phyloP scores from a whole-genome alignment of 768 basidiomycete species.

The Rhodotorula sphaerocarpa region DNA sequence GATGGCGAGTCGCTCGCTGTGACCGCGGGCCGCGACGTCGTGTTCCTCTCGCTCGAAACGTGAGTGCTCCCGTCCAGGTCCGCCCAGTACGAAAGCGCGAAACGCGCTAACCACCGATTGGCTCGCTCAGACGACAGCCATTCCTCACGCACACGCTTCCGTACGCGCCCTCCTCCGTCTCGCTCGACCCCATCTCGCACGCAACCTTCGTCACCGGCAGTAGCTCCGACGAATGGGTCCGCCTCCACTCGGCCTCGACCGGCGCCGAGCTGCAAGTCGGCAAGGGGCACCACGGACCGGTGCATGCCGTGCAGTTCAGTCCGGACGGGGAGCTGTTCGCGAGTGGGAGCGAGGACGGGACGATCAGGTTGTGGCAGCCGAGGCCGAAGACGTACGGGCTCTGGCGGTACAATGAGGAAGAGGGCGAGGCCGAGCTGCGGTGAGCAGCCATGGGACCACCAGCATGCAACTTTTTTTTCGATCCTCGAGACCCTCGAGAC shows the following conservation, averaged over 20 bases:
- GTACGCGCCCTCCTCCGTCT: constrained; percentile 86
- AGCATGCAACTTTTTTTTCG: no score
- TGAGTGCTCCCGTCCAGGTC: constrained; percentile 11
- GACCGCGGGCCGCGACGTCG: constrained; percentile 82
- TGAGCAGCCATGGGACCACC: no score
- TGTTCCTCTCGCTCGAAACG: constrained; percentile 62
- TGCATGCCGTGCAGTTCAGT: constrained; percentile 57
- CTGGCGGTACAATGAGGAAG: constrained; percentile 45
- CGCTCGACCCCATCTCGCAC: constrained; percentile 78
- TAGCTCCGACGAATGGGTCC: constrained; percentile 86
- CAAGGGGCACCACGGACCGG: constrained; percentile 95
- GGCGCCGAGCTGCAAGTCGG: constrained; percentile 84
- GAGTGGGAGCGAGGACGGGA: constrained; percentile 83
- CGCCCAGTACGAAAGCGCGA: no score
- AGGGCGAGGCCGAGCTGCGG: background rate
- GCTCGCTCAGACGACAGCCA: constrained; percentile 45
- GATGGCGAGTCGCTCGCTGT: constrained; percentile 52
- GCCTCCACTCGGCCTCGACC: constrained; percentile 72
- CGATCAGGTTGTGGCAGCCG: constrained; percentile 96
- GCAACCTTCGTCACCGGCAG: constrained; percentile 91
- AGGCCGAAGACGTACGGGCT: constrained; percentile 73
- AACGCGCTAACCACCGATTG: no score
- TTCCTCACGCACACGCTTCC: constrained; percentile 70
- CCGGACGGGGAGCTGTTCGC: constrained; percentile 98
- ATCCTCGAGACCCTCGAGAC: no score